Conservation (phyloP, 768 basidiomycete genomes). For the Lactarius quietus region DNA sequence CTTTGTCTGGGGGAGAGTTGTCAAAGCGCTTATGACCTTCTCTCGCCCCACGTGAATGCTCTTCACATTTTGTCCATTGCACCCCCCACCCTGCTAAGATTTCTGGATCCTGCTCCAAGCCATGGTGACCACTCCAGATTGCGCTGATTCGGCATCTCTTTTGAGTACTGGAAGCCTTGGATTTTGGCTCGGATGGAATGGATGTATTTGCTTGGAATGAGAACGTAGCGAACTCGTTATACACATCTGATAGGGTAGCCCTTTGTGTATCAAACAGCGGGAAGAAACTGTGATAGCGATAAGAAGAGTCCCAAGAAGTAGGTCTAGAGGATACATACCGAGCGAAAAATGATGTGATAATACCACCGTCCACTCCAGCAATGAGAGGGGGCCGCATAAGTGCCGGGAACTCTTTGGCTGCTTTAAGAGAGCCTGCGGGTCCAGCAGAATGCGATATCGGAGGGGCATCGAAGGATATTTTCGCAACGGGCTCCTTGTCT, state of each 20-base stretch:
- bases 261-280: conserved; percentile 79
- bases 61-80: conserved; percentile 57
- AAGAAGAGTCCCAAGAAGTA: background rate
- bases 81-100: conserved; percentile 63
- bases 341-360: conserved; percentile 75
- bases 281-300: conserved; percentile 62
- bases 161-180: conserved; percentile 59
- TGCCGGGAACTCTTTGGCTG: conserved; percentile 71
- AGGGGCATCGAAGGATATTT: conserved; percentile 78
- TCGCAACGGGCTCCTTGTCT: conserved; percentile 74
- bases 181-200: conserved; percentile 77
- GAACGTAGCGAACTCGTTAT: conserved; percentile 85
- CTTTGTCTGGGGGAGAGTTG: conserved; percentile 66
- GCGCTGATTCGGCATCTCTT: conserved; percentile 75
- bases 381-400: conserved; percentile 72
- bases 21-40: conserved; percentile 55
- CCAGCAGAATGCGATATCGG: conserved; percentile 46
- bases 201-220: conserved; percentile 84
- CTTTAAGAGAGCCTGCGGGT: conserved; percentile 39
- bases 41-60: conserved; percentile 73
- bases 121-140: conserved; percentile 77
- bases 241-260: conserved; percentile 60
- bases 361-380: conserved; percentile 61
- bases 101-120: conserved; percentile 65
- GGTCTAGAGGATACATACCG: conserved; percentile 46